Evolutionary conservation across 352 stramenopile species (phyloP).

Genomic region (Hyaloperonospora brassicae): DNA sequence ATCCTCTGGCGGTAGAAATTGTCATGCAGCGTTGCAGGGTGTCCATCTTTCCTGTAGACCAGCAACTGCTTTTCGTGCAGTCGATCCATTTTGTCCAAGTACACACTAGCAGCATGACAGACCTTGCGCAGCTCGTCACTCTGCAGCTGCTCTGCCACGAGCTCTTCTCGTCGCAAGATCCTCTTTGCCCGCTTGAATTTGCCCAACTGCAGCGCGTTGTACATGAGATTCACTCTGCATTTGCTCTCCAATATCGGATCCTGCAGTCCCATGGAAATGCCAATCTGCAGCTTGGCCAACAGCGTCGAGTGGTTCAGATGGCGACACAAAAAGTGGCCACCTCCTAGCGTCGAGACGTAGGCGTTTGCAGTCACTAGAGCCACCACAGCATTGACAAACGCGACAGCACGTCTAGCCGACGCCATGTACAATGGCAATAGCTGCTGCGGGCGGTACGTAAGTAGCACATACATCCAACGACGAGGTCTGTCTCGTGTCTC

Average conservation of each 20-base stretch:
- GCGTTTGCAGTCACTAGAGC: constrained; percentile 74
- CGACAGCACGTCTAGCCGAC: constrained; percentile 55
- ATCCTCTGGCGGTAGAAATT: constrained; percentile 81
- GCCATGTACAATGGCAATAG: constrained; percentile 50
- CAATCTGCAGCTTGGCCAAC: constrained; percentile 74
- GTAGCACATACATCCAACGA: constrained; percentile 19
- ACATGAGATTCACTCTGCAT: constrained; percentile 74
- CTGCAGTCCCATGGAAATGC: constrained; percentile 58
- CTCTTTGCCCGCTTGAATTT: constrained; percentile 48
- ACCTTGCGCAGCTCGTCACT: constrained; percentile 55
- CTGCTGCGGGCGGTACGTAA: constrained; percentile 40
- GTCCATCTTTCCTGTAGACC: constrained; percentile 20
- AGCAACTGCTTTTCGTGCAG: constrained; percentile 51
- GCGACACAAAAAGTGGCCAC: constrained; percentile 70
- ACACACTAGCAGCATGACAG: constrained; percentile 52
- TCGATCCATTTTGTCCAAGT: constrained; percentile 55
- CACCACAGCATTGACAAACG: constrained; percentile 58
- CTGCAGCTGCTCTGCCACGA: constrained; percentile 36
- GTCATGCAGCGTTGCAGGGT: constrained; percentile 35
- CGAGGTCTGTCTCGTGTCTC: not conserved
- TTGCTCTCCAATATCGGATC: constrained; percentile 76
- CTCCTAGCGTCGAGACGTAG: constrained; percentile 77
- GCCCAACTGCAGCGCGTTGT: constrained; percentile 66
- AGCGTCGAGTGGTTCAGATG: constrained; percentile 64
- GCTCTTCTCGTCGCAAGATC: constrained; percentile 41